These are phyloP conservation scores for Metschnikowia borealis DNA, from an alignment of 805 yeast species.

Conservation along the genomic window DNA sequence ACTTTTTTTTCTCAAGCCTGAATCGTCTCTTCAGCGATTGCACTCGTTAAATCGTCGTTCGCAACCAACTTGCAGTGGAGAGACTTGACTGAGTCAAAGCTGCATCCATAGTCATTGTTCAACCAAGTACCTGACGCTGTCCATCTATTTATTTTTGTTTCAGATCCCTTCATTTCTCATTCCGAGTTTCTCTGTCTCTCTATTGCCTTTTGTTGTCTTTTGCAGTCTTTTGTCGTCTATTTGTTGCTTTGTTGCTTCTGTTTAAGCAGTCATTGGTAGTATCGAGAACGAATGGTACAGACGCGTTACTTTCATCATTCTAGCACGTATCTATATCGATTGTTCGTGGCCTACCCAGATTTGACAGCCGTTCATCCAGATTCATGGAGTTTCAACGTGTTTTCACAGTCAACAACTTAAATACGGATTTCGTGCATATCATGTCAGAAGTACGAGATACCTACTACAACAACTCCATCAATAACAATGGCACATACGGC, in stretches of 20 bases:
- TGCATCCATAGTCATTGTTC: not conserved
- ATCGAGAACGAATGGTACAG: not conserved
- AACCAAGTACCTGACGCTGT: not conserved
- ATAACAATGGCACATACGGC: conserved; percentile 25
- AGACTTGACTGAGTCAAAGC: not conserved
- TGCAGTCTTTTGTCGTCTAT: not conserved
- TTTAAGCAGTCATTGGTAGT: not conserved
- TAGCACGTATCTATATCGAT: not conserved
- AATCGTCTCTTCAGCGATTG: not conserved
- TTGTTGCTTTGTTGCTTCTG: not conserved
- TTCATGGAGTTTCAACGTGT: not conserved
- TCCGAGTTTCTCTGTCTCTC: too few species aligned
- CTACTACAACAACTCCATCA: conserved; percentile 12
- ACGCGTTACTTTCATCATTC: not conserved
- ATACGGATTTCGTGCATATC: not conserved
- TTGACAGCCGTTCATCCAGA: not conserved
- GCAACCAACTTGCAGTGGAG: not conserved
- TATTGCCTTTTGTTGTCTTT: too few species aligned
- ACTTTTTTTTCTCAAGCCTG: not conserved
- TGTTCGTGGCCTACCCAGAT: not conserved
- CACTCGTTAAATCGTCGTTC: not conserved
- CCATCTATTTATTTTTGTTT: not conserved
- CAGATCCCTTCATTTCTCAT: not conserved
- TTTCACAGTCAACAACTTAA: not conserved
- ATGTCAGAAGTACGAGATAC: conserved; percentile 3